Conservation (phyloP, 345 rosid genomes). For the Syzygium grande region DNA sequence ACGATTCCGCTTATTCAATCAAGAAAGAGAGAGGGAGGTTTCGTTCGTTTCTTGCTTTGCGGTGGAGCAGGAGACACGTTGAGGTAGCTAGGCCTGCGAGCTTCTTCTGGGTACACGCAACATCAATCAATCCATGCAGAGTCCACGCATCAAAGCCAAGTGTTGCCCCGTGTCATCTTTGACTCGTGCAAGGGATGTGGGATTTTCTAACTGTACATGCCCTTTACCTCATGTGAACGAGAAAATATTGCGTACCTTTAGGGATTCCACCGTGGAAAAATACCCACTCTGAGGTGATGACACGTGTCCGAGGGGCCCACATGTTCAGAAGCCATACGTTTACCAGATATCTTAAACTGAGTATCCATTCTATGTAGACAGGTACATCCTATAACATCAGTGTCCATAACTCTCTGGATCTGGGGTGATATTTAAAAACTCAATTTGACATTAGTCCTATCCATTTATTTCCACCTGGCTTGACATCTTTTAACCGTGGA, state of each 20-base stretch:
- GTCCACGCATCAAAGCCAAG: background rate
- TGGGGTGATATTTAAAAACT: background rate
- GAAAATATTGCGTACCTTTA: too few species aligned
- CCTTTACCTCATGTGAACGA: background rate
- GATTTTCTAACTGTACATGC: background rate
- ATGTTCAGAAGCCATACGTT: background rate
- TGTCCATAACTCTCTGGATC: background rate
- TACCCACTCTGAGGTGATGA: too few species aligned
- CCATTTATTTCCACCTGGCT: background rate
- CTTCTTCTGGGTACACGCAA: background rate
- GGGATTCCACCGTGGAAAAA: too few species aligned
- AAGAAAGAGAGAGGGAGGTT: too few species aligned
- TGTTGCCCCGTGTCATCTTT: background rate
- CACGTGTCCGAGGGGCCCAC: too few species aligned
- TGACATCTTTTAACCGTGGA: background rate
- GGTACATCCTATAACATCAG: background rate
- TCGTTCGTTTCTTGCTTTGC: background rate
- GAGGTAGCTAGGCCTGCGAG: background rate
- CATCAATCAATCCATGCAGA: background rate
- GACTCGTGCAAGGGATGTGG: background rate
- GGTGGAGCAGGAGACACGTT: background rate
- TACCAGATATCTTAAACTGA: background rate
- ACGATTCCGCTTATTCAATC: background rate
- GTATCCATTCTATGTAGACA: background rate
- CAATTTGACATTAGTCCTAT: background rate